These are phyloP conservation scores for Suhomyces maxii DNA, from an alignment of 1,139 yeast species.

Conservation along the genomic window DNA sequence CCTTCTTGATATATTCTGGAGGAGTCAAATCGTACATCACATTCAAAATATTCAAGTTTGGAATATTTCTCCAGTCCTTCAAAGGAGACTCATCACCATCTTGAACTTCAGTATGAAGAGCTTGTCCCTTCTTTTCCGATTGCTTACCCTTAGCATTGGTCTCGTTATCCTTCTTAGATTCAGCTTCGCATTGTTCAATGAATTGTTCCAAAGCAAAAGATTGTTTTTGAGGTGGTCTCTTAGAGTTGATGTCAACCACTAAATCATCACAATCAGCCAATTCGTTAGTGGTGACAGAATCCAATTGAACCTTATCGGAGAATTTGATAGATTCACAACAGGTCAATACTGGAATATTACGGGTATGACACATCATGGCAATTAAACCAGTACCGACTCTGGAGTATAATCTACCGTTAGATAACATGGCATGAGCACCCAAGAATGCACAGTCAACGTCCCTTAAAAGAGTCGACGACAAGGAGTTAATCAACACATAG, in stretches of 20 bases:
- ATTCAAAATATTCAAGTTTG: conserved; percentile 71
- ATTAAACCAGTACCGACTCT: conserved; percentile 94
- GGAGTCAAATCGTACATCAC: conserved; percentile 94
- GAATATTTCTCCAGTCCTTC: conserved; percentile 63
- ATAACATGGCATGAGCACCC: conserved; percentile 96
- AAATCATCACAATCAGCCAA: conserved; percentile 83
- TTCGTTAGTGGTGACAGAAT: conserved; percentile 91
- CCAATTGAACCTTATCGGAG: conserved; percentile 92
- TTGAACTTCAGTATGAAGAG: conserved; percentile 11
- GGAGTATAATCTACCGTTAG: conserved; percentile 90
- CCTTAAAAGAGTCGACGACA: conserved; percentile 76
- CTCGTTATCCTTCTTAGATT: conserved; percentile 20
- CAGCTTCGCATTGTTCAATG: conserved; percentile 43
- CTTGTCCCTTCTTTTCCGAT: conserved; percentile 24
- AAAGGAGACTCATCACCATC: conserved; percentile 41
- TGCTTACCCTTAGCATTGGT: conserved; percentile 21
- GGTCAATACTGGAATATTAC: conserved; percentile 90
- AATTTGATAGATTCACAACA: conserved; percentile 96
- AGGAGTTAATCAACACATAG: conserved; percentile 76
- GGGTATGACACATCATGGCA: conserved; percentile 85
- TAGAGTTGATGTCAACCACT: conserved; percentile 44
- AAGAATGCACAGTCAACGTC: conserved; percentile 84
- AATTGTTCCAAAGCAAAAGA: conserved; percentile 70
- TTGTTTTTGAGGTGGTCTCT: conserved; percentile 58
- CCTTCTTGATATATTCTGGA: conserved; percentile 89